Conservation (phyloP, 345 rosid species). For the Pugionium dolabratum region DNA sequence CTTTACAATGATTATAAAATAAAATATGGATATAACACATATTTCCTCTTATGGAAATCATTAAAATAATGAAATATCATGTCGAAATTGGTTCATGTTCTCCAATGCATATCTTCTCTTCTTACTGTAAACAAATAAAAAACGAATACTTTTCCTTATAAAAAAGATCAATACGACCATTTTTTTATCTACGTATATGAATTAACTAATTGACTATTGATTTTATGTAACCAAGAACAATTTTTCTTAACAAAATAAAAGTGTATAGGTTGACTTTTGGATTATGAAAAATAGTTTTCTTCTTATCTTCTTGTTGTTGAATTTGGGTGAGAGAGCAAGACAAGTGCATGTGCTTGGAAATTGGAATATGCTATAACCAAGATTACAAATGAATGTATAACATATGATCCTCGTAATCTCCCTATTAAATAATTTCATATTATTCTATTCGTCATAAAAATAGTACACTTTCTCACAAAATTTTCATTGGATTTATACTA, state of each 20-base stretch:
- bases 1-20: not conserved
- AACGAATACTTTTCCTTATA: not conserved
- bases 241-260: not conserved
- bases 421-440: constrained; percentile 23
- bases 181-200: not conserved
- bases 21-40: constrained; percentile 8
- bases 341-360: constrained; percentile 32
- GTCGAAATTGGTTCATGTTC: constrained; percentile 1
- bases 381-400: constrained; percentile 19
- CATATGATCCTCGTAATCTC: constrained; percentile 37
- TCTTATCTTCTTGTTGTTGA: not conserved
- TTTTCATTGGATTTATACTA: constrained; percentile 12
- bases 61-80: not conserved
- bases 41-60: not conserved
- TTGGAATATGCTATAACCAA: constrained; percentile 26
- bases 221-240: not conserved
- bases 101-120: not conserved
- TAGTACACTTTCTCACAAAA: not conserved
- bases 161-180: too few species aligned
- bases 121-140: not conserved
- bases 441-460: constrained; percentile 7
- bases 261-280: constrained; percentile 18
- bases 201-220: not conserved
- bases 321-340: constrained; percentile 27
- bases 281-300: not conserved